A percentile compares a stretch with the other conserved stretches of the same genome.
These are phyloP conservation scores for Lumnitzera littorea DNA, from an alignment of 345 rosid species.

Conservation along the genomic window DNA sequence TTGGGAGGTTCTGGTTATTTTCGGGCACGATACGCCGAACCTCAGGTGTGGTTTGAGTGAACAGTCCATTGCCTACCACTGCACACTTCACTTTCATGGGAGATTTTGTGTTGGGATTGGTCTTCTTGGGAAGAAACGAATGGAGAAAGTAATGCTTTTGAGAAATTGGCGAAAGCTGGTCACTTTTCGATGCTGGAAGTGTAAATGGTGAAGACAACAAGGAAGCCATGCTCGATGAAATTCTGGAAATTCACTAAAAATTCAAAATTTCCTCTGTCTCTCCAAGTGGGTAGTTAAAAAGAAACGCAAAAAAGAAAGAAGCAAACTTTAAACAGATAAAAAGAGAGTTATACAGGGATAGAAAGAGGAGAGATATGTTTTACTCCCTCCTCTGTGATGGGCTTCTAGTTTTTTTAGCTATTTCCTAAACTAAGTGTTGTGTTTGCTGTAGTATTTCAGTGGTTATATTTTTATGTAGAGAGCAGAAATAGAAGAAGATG, in stretches of 20 bases:
- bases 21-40: constrained; percentile 86
- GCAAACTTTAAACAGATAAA: too few species aligned
- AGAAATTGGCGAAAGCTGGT: constrained; percentile 70
- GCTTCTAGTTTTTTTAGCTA: too few species aligned
- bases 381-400: too few species aligned
- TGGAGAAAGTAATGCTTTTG: constrained; percentile 64
- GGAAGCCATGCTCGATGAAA: constrained; percentile 50
- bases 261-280: constrained; percentile 16
- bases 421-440: too few species aligned
- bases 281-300: constrained; percentile 11
- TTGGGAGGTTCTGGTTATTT: constrained; percentile 54
- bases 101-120: constrained; percentile 31
- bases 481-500: not conserved
- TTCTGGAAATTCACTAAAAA: not conserved
- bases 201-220: constrained; percentile 65
- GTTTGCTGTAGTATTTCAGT: too few species aligned
- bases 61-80: constrained; percentile 79
- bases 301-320: not conserved
- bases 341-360: too few species aligned
- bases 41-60: constrained; percentile 88
- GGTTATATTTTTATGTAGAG: not conserved
- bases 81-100: constrained; percentile 49
- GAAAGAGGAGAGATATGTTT: too few species aligned
- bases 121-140: constrained; percentile 52
- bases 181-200: constrained; percentile 49